Percentiles rank a stretch among this genome's conserved stretches.
Evolutionary conservation across 768 basidiomycete species (phyloP).

Genomic region (Trametes meyenii): DNA sequence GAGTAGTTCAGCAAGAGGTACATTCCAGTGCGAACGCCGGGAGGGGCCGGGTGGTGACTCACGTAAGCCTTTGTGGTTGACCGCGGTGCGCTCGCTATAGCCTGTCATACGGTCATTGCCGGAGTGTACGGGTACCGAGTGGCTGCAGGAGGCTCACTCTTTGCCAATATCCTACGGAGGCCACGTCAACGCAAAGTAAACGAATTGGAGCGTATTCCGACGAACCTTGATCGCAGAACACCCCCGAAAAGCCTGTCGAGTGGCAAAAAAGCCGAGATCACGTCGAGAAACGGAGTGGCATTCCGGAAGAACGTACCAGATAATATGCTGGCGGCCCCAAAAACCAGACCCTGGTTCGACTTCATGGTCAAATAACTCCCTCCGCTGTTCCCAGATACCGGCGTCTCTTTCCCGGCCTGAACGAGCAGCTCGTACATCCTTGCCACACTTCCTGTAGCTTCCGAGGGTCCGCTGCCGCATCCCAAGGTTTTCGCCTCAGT

Average conservation of each 20-base stretch:
- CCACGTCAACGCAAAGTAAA: neutral
- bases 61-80: conserved; percentile 57
- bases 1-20: neutral
- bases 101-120: conserved; percentile 33
- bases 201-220: neutral
- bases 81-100: conserved; percentile 53
- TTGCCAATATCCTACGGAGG: conserved; percentile 52
- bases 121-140: conserved; percentile 2
- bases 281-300: neutral
- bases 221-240: conserved; percentile 54
- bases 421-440: conserved; percentile 51
- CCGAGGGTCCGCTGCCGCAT: conserved; percentile 25
- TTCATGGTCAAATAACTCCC: conserved; percentile 63
- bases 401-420: conserved; percentile 46
- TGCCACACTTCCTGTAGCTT: conserved; percentile 41
- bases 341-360: conserved; percentile 39
- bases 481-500: neutral
- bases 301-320: conserved; percentile 20
- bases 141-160: conserved; percentile 34
- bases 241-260: conserved; percentile 49
- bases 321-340: conserved; percentile 32
- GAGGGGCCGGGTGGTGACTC: conserved; percentile 12
- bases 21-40: no score
- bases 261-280: conserved; percentile 38
- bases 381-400: conserved; percentile 50